Conservation (phyloP, 345 rosid species). For the Gossypium australe region DNA sequence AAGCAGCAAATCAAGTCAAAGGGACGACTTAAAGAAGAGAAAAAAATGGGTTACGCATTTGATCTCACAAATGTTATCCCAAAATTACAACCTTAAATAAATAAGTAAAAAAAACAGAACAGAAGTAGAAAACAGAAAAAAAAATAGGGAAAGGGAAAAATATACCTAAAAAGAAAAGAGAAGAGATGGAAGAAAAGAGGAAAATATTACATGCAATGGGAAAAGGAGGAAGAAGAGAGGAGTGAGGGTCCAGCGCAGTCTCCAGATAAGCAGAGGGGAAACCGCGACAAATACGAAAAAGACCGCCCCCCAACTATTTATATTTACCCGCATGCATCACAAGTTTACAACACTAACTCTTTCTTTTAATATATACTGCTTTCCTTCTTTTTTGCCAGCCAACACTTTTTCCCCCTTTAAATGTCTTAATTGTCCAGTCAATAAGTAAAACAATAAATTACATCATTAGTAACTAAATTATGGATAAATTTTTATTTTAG, state of each 20-base stretch:
- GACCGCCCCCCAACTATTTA: background rate
- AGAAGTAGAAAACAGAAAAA: background rate
- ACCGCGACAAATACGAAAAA: background rate
- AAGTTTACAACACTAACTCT: too few species aligned
- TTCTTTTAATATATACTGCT: too few species aligned
- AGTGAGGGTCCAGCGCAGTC: constrained; percentile 1
- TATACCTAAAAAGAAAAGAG: background rate
- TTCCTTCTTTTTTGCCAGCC: too few species aligned
- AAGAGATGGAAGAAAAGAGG: background rate
- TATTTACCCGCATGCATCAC: background rate
- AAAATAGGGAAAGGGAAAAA: background rate
- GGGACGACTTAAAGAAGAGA: background rate
- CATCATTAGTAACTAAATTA: too few species aligned
- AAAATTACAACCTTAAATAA: background rate
- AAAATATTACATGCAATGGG: background rate
- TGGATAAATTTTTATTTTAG: too few species aligned
- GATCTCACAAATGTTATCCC: background rate
- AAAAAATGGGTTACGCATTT: background rate
- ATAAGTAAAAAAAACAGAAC: too few species aligned
- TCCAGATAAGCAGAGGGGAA: constrained; percentile 2
- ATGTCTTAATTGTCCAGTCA: too few species aligned
- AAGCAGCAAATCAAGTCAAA: background rate
- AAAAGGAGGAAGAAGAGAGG: background rate
- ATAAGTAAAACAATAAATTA: too few species aligned
- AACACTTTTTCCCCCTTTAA: too few species aligned